These are phyloP conservation scores for Verruconis gallopava DNA, from an alignment of 2,329 filamentous ascomycete genomes.

Conservation along the genomic window DNA sequence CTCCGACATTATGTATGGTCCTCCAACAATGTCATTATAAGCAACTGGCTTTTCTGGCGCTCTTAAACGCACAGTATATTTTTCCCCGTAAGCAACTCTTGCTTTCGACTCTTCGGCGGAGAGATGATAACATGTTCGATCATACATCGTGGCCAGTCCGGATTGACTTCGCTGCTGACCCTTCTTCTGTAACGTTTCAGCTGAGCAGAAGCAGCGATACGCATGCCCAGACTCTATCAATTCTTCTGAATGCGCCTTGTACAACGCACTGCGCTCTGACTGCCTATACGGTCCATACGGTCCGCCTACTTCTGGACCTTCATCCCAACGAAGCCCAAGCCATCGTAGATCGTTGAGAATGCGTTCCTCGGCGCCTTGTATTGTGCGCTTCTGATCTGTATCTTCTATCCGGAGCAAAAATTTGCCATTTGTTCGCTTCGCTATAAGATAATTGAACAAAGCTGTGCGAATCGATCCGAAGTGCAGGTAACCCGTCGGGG, in stretches of 20 bases:
- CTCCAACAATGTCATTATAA: conserved; percentile 45
- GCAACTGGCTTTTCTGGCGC: conserved; percentile 46
- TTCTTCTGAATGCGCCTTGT: conserved; percentile 54
- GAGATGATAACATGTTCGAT: conserved; percentile 61
- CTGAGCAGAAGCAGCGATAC: conserved; percentile 86
- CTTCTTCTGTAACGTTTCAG: conserved; percentile 54
- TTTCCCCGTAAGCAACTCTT: conserved; percentile 54
- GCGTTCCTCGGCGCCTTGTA: conserved; percentile 64
- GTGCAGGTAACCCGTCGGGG: conserved; percentile 87
- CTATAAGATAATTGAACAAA: conserved; percentile 89
- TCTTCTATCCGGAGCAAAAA: conserved; percentile 90
- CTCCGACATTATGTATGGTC: not conserved
- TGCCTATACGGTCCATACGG: conserved; percentile 72
- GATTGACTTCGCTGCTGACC: conserved; percentile 49
- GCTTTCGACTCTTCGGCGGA: conserved; percentile 54
- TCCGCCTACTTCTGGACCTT: conserved; percentile 76
- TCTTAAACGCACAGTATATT: conserved; percentile 66
- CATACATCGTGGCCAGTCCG: conserved; percentile 49
- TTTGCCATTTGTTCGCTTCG: conserved; percentile 73
- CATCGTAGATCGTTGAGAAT: conserved; percentile 72
- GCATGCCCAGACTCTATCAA: conserved; percentile 61
- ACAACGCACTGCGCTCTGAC: conserved; percentile 67
- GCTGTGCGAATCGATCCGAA: conserved; percentile 85
- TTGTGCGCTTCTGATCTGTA: conserved; percentile 80
- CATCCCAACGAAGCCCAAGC: conserved; percentile 87